A percentile compares a stretch with the other conserved stretches of the same genome.
These are phyloP conservation scores for Dioszegia aurantiaca DNA, from an alignment of 768 basidiomycete genomes.

Conservation along the genomic window DNA sequence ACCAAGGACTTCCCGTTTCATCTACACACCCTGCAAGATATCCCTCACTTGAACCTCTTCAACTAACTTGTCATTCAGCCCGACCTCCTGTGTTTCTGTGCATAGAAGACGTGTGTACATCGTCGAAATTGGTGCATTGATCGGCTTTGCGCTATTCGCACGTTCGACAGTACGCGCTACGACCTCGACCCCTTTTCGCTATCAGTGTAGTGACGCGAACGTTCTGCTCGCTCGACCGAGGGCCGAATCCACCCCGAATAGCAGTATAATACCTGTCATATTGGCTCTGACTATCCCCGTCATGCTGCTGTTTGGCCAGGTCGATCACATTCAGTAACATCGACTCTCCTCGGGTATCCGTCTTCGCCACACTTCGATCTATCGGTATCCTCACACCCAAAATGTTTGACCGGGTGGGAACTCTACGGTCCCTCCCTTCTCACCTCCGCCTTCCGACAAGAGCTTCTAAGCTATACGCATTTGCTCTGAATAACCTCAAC, in stretches of 20 bases:
- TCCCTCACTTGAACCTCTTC: not conserved
- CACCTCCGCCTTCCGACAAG: conserved; percentile 13
- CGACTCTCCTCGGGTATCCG: too few species aligned
- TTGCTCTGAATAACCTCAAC: conserved; percentile 50
- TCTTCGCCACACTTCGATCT: not conserved
- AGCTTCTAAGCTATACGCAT: conserved; percentile 10
- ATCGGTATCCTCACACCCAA: not conserved
- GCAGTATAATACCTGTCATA: too few species aligned
- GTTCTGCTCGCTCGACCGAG: too few species aligned
- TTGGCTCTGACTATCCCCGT: too few species aligned
- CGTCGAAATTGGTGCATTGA: not conserved
- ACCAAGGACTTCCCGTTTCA: not conserved
- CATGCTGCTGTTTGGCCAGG: too few species aligned
- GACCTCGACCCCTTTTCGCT: too few species aligned
- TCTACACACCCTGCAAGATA: too few species aligned
- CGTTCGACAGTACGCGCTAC: not conserved
- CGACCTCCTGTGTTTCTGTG: too few species aligned
- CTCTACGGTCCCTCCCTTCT: conserved; percentile 3
- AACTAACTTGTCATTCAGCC: not conserved
- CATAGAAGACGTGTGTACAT: too few species aligned
- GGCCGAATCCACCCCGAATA: too few species aligned
- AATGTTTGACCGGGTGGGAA: conserved; percentile 10
- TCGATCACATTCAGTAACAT: too few species aligned
- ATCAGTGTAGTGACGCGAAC: too few species aligned
- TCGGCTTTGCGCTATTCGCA: not conserved